phyloP scores from a whole-genome alignment of 306 rosid genomes.

The Cicer cuneatum region DNA sequence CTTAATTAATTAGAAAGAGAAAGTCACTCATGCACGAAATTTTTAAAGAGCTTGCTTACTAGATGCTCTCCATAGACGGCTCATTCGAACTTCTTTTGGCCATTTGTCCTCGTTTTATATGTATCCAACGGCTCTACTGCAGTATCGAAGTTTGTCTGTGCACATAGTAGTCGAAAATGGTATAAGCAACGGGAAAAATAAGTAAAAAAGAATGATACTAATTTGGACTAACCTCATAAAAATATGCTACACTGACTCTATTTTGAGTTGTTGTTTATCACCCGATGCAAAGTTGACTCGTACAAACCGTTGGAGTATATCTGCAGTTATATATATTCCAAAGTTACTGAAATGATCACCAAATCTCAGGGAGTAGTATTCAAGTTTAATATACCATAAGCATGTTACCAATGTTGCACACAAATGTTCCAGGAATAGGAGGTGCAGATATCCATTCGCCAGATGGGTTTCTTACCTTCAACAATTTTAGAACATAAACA shows the following conservation, averaged over 20 bases:
- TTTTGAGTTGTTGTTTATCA: conserved; percentile 66
- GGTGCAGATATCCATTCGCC: conserved; percentile 97
- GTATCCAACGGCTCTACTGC: conserved; percentile 84
- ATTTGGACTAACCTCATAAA: conserved; percentile 70
- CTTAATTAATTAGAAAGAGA: neutral
- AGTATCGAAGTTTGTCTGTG: conserved; percentile 84
- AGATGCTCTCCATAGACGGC: conserved; percentile 89
- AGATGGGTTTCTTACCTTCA: conserved; percentile 79
- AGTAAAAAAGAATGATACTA: neutral
- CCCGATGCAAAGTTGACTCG: conserved; percentile 89
- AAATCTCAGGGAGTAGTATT: neutral
- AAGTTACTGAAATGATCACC: conserved; percentile 15
- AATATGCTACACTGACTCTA: conserved; percentile 79
- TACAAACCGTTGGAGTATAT: conserved; percentile 89
- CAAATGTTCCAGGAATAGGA: conserved; percentile 79
- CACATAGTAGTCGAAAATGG: conserved; percentile 29
- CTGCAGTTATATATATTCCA: conserved; percentile 49
- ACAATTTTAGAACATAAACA: conserved; percentile 38
- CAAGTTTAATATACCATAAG: conserved; percentile 63
- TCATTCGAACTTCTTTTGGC: conserved; percentile 59
- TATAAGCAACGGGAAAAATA: conserved; percentile 3
- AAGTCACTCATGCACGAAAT: conserved; percentile 51
- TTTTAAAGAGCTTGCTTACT: conserved; percentile 67
- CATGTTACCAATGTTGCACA: conserved; percentile 96
- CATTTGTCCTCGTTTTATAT: conserved; percentile 58